Base-by-base conservation (phyloP, 2,329 filamentous ascomycete genomes). In the Lomentospora prolificans region DNA sequence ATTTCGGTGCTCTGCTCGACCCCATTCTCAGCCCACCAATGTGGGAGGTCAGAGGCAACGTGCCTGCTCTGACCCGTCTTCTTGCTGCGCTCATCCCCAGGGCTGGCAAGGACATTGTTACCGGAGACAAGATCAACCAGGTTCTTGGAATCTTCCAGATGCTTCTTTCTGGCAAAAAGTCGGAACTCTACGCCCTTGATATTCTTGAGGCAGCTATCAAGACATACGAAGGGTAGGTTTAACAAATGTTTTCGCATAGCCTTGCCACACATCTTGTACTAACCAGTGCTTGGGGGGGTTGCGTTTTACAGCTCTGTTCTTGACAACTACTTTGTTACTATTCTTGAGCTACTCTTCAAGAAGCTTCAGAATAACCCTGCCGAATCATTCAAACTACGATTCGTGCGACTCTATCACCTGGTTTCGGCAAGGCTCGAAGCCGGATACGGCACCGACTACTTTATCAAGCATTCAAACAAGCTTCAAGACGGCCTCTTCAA, bases 91-190 rank as follows among this genome's bases (percentile, higher is more conserved):
- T 97, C 62, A 86, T 97, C 61, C 85, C 89, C 14, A 86, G 88
- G 61, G 87, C 86, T 25, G 79, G 85, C 3, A 75, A 84, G 57
- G 79, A 83, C 46, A 90, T 99, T 62, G 74, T 88, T 17, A 79
- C 82, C 24, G 85, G 87, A 64, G 87, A 91, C 63, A 90, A 96
- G 69, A 70, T 96, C 41, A 89, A 95, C 66, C 84, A 88, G 3
- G 84, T 97, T 51, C 78, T 99, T n/a, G 89, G 90, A 57, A 94
- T 99, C 60, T 99, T 97, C 77, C 92, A 97, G 69, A 91, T 89
- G 64, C 80, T 99, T 9, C 77, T 96, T 44, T 79, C 80, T 3
- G 84, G 81, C 61, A 96, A 94, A 72, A 85, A 86, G 58, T 91
- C 91, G 51, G 94, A 99, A 67, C 77, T 82, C 19, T 85, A 91